phyloP scores from a whole-genome alignment of 352 stramenopile species.

The Globisporangium cystogenes region DNA sequence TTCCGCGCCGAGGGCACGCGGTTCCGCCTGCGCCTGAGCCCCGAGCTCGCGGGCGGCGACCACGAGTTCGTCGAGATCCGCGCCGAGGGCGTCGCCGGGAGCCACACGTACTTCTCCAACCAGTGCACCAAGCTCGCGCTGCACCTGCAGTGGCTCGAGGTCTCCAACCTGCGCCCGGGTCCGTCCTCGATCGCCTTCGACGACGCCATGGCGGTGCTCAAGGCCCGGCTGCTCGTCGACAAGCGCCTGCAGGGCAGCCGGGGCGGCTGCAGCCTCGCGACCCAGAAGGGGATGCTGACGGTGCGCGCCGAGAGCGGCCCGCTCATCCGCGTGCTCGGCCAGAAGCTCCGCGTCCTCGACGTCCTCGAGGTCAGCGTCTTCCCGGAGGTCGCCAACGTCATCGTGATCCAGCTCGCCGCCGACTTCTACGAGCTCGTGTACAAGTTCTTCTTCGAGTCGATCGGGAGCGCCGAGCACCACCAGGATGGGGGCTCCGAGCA shows the following conservation, averaged over 20 bases:
- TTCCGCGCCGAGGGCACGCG: slow-evolving; percentile 55
- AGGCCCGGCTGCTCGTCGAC: slow-evolving; percentile 58
- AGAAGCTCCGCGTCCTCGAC: slow-evolving; percentile 70
- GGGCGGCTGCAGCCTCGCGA: slow-evolving; percentile 14
- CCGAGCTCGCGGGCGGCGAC: slow-evolving; percentile 45
- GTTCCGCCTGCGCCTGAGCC: slow-evolving; percentile 52
- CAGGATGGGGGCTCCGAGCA: slow-evolving; percentile 40
- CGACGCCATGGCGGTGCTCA: slow-evolving; percentile 65
- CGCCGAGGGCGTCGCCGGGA: slow-evolving; percentile 49
- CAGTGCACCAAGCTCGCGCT: slow-evolving; percentile 70
- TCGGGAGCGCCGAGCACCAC: slow-evolving; percentile 19
- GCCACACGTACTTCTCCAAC: slow-evolving; percentile 64
- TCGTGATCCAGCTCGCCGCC: slow-evolving; percentile 73
- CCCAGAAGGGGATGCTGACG: slow-evolving; percentile 70
- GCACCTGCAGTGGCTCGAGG: slow-evolving; percentile 78
- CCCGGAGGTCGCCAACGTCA: slow-evolving; percentile 76
- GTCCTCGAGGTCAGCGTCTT: slow-evolving; percentile 82
- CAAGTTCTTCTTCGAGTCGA: slow-evolving; percentile 82
- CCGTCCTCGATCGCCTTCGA: slow-evolving; percentile 71
- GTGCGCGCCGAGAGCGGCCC: slow-evolving; percentile 71
- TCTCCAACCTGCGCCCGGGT: slow-evolving; percentile 74
- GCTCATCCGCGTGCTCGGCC: slow-evolving; percentile 49
- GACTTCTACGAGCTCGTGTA: slow-evolving; percentile 83
- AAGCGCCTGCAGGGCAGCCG: slow-evolving; percentile 40
- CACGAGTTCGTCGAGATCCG: slow-evolving; percentile 76